Evolutionary conservation across 2,329 filamentous ascomycete genomes (phyloP).

Genomic region (Fusarium sp.): DNA sequence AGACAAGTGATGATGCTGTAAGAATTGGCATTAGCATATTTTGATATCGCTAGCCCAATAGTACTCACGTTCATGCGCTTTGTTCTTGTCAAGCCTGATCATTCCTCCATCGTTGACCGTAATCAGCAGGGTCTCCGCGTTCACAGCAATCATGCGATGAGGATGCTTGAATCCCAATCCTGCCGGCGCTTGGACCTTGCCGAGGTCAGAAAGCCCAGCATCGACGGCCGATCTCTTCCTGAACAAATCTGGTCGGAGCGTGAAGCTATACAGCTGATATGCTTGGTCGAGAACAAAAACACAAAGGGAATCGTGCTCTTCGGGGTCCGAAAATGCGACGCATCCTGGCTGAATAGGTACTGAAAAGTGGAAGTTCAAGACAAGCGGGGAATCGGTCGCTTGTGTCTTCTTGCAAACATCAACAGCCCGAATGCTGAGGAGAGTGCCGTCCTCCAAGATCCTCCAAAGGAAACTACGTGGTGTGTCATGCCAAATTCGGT

Average conservation of each 20-base stretch:
- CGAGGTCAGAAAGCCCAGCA: slow-evolving; percentile 77
- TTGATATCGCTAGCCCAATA: background rate
- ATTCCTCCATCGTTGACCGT: slow-evolving; percentile 84
- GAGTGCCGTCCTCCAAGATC: slow-evolving; percentile 79
- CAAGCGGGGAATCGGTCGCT: slow-evolving; percentile 75
- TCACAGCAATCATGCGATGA: slow-evolving; percentile 82
- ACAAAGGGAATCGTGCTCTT: slow-evolving; percentile 79
- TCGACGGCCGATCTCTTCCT: slow-evolving; percentile 75
- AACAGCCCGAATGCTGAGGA: slow-evolving; percentile 83
- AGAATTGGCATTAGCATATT: slow-evolving; percentile 1
- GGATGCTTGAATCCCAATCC: slow-evolving; percentile 81
- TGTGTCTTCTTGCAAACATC: slow-evolving; percentile 79
- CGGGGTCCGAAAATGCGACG: slow-evolving; percentile 82
- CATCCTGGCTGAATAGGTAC: slow-evolving; percentile 79
- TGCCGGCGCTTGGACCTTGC: slow-evolving; percentile 77
- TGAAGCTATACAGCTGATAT: slow-evolving; percentile 85
- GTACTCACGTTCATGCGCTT: slow-evolving; percentile 56
- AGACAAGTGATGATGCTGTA: slow-evolving; percentile 51
- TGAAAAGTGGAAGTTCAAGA: slow-evolving; percentile 81
- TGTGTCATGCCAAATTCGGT: slow-evolving; percentile 77
- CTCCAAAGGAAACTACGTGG: slow-evolving; percentile 93
- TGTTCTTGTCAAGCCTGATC: slow-evolving; percentile 73
- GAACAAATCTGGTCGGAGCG: slow-evolving; percentile 85
- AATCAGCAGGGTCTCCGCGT: slow-evolving; percentile 77
- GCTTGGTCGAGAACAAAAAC: slow-evolving; percentile 82